Evolutionary conservation across 73 alveolate species (phyloP).

Genomic region (Blepharisma japonicum): DNA sequence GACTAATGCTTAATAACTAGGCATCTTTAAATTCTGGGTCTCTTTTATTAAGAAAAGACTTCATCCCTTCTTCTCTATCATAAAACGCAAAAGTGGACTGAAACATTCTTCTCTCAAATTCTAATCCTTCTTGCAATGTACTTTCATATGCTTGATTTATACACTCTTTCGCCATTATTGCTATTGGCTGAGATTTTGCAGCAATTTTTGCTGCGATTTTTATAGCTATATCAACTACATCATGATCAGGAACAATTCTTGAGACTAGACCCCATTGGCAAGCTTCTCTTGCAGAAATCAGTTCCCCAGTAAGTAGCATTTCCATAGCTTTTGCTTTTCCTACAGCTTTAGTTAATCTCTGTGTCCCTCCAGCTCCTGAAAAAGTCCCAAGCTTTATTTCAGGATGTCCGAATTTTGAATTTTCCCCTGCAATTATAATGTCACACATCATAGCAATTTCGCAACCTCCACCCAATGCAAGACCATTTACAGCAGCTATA

Average conservation of each 20-base stretch:
- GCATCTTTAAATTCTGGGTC: conserved; percentile 72
- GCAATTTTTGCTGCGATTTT: conserved; percentile 87
- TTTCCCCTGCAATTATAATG: conserved; percentile 90
- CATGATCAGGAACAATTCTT: conserved; percentile 72
- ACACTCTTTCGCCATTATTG: conserved; percentile 84
- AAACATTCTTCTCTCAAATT: conserved; percentile 86
- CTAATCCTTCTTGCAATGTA: conserved; percentile 81
- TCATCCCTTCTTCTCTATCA: conserved; percentile 97
- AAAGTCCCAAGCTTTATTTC: conserved; percentile 95
- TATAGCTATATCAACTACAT: conserved; percentile 79
- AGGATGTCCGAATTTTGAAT: conserved; percentile 97
- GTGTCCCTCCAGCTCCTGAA: conserved; percentile 98
- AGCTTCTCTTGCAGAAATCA: conserved; percentile 92
- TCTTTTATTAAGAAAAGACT: conserved; percentile 91
- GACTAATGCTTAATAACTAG: conserved; percentile 40
- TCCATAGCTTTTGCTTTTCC: conserved; percentile 98
- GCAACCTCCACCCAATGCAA: conserved; percentile 98
- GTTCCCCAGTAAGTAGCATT: conserved; percentile 89
- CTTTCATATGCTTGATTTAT: conserved; percentile 89
- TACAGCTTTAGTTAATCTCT: conserved; percentile 92
- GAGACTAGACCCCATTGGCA: conserved; percentile 87
- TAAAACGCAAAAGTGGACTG: conserved; percentile 92
- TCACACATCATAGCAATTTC: conserved; percentile 99
- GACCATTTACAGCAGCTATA: conserved; percentile 98
- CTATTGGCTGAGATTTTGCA: conserved; percentile 71